phyloP scores from a whole-genome alignment of 2,329 filamentous ascomycete species.

The Botryotinia globosa region DNA sequence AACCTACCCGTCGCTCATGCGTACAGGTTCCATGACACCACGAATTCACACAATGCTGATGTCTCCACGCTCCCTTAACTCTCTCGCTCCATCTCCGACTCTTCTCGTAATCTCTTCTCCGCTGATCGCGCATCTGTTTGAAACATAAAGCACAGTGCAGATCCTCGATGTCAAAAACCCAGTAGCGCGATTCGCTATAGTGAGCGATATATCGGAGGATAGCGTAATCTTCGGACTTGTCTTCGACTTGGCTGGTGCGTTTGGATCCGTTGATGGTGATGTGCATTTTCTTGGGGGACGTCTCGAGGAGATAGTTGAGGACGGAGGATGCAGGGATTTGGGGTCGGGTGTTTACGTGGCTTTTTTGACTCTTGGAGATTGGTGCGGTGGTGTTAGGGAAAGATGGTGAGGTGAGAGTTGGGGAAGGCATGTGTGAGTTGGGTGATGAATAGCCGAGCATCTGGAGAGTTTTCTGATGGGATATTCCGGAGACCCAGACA shows the following conservation, averaged over 20 bases:
- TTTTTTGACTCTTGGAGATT: not conserved
- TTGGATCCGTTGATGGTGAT: constrained; percentile 6
- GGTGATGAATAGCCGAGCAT: not conserved
- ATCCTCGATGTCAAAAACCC: constrained; percentile 20
- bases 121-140: constrained; percentile 5
- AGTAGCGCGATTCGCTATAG: not conserved
- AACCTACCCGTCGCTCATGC: not conserved
- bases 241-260: constrained; percentile 1
- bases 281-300: not conserved
- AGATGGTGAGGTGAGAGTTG: not conserved
- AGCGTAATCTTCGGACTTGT: constrained; percentile 6
- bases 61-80: not conserved
- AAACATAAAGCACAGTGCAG: constrained; percentile 11
- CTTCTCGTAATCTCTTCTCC: not conserved
- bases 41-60: constrained; percentile 19
- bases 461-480: not conserved
- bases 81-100: not conserved
- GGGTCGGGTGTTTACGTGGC: rapidly evolving
- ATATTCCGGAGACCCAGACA: not conserved
- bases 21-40: not conserved
- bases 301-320: not conserved
- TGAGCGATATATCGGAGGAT: not conserved
- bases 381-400: not conserved
- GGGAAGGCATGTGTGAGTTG: not conserved
- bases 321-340: not conserved